phyloP scores from a whole-genome alignment of 352 stramenopile genomes.

The Blastocystis sp. region DNA sequence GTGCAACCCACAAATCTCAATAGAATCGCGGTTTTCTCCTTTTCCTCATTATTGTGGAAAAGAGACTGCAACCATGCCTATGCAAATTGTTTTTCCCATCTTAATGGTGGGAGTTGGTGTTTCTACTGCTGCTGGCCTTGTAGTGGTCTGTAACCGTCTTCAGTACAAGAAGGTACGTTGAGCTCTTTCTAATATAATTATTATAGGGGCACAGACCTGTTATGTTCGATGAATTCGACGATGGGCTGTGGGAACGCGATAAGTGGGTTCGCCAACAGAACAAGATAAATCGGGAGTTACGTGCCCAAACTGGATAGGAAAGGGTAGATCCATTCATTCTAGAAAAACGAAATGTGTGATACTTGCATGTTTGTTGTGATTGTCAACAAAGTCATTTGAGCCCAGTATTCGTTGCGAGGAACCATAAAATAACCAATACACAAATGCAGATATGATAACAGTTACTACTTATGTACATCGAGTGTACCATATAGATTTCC shows the following conservation, averaged over 20 bases:
- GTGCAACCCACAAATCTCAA: background rate
- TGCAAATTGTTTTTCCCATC: constrained; percentile 67
- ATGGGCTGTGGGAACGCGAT: constrained; percentile 13
- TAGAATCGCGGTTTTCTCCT: constrained; percentile 13
- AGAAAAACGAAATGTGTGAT: background rate
- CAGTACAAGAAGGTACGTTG: constrained; percentile 53
- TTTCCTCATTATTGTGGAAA: background rate
- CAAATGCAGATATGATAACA: constrained; percentile 7
- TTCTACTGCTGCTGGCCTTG: constrained; percentile 12
- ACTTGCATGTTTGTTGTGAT: background rate
- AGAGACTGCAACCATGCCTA: constrained; percentile 41
- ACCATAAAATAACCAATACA: constrained; percentile 22
- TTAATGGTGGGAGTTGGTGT: constrained; percentile 53
- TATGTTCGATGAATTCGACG: constrained; percentile 59
- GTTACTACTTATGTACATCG: constrained; percentile 52
- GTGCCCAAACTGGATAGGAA: background rate
- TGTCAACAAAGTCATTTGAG: constrained; percentile 31
- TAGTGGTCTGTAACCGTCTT: constrained; percentile 20
- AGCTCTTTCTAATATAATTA: background rate
- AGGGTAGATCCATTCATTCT: background rate
- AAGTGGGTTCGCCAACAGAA: constrained; percentile 54
- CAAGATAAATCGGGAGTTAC: constrained; percentile 8
- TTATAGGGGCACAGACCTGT: constrained; percentile 45
- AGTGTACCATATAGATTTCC: constrained; percentile 34
- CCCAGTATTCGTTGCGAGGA: constrained; percentile 30